Evolutionary conservation across 2,329 filamentous ascomycete species (phyloP).

Genomic region (Claviceps sp.): DNA sequence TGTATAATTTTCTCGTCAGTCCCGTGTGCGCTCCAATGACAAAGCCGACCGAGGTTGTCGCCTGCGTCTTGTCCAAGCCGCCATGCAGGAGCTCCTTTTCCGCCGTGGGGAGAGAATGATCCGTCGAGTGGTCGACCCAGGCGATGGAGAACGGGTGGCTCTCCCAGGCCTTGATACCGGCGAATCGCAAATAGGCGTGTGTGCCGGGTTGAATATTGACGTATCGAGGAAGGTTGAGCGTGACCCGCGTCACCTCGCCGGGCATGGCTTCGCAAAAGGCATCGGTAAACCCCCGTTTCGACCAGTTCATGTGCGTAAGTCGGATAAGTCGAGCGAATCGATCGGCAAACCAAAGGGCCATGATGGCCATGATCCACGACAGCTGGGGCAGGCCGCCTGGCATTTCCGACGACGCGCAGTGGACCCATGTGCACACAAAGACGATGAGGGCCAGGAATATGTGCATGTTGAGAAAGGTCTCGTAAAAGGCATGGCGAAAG

Average conservation of each 20-base stretch:
- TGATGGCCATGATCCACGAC: constrained; percentile 59
- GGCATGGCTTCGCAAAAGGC: constrained; percentile 55
- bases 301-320: constrained; percentile 54
- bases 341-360: constrained; percentile 68
- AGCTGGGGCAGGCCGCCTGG: constrained; percentile 54
- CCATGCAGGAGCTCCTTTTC: constrained; percentile 28
- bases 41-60: constrained; percentile 54
- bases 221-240: constrained; percentile 53
- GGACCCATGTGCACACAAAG: constrained; percentile 64
- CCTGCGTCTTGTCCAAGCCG: constrained; percentile 24
- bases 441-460: constrained; percentile 58
- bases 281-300: constrained; percentile 42
- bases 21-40: constrained; percentile 80
- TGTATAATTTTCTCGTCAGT: constrained; percentile 71
- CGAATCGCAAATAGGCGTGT: constrained; percentile 63
- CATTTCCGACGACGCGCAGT: constrained; percentile 51
- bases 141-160: constrained; percentile 69
- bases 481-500: constrained; percentile 87
- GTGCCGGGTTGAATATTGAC: constrained; percentile 55
- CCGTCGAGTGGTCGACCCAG: constrained; percentile 49
- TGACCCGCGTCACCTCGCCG: constrained; percentile 57
- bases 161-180: constrained; percentile 52
- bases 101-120: constrained; percentile 23
- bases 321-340: constrained; percentile 49
- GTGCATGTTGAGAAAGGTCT: constrained; percentile 84